Base-by-base conservation (phyloP, 208 protist genomes). In the Trypanosomatidae sp. region DNA sequence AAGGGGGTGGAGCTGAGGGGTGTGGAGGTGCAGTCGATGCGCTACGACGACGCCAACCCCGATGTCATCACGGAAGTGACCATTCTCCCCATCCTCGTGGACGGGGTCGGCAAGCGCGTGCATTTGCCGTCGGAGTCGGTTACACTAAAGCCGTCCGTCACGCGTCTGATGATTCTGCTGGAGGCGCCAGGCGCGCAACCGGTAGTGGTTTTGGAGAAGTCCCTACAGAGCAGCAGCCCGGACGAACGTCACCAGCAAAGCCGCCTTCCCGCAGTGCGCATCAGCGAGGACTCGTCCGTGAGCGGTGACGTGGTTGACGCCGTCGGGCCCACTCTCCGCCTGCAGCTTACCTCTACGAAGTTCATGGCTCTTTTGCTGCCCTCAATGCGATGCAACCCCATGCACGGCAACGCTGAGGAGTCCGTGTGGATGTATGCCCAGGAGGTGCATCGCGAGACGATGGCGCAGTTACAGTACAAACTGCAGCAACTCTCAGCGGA, bases 381-480 rank as follows among this genome's bases (percentile, higher is more conserved):
- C 28, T 76, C 91, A 1, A 55, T 91, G 39, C 79, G 66, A 44
- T 89, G 74, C 74, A 84, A 88, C 73, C 79, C 88, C 13, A 50
- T 90, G 65, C 56, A 79, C 65, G 85, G 77, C 70, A 86, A 87
- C 75, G 83, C 84, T 13, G 77, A 82, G 67, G 87, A 96, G 77
- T 79, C 85, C 10, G 87, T 92, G 43, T 68, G 89, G 64, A 70
- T 94, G 68, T 96, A 95, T 79, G 74, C 81, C 15, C 92, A 96
- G 70, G 49, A 86, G 55, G 83, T 92, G 62, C 83, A 94, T 73
- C 77, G 65, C 4, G 90, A 95, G 46, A 78, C 82, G n/a, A 62
- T 91, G 22, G 81, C 82, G 44, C 83, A 77, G 50, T 67, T 95
- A 22, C 13, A 73, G 10, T 76, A 77, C 43, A 94, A 90, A 41